Base-by-base conservation (phyloP, 495 filamentous ascomycete species). In the Tuber microsphaerosporum region DNA sequence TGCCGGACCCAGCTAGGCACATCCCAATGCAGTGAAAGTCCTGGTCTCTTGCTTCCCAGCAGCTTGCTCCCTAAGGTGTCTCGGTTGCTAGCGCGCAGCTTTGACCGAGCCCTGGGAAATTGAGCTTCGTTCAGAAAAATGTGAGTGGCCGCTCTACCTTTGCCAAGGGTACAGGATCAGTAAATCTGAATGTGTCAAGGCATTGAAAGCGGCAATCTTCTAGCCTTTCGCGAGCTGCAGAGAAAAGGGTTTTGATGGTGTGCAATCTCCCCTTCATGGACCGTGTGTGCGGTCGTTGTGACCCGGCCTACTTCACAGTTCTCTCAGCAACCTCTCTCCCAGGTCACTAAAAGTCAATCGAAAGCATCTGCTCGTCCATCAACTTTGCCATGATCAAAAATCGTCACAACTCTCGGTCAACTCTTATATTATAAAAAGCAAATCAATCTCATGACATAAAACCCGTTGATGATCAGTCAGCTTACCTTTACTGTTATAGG, bases 31-130 rank as follows among this genome's bases (percentile, higher is more conserved):
- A 79, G 76, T 76, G 70, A 79, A 65, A 65, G 26, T 68, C 43
- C 77, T 75, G 76, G 76, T 70, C 39, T 69, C 42, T 42, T 65
- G 5, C 56, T 1, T 26, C 76, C 76, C 22, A n/a, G 9, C 34
- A 75, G 51, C 56, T 65, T 72, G 69, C 56, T 69, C 72, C 79
- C 73, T 75, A 79, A 78, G 70, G 72, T 69, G 72, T 79, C 76
- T 79, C 77, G 77, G 77, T 74, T 79, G 72, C 71, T 72, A 78
- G 75, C 72, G 72, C 75, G 72, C 77, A 74, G 77, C 77, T 79
- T 79, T 79, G 77, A 79, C 77, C 77, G 77, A 79, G 56, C 70
- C 71, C 71, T 73, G 76, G 76, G 77, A 79, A 79, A 79, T 79
- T 79, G 76, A 76, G 72, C 69, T 73, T 75, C 42, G 72, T 65